phyloP scores from a whole-genome alignment of 2,329 filamentous ascomycete species.

The Trichoderma afroharzianum region DNA sequence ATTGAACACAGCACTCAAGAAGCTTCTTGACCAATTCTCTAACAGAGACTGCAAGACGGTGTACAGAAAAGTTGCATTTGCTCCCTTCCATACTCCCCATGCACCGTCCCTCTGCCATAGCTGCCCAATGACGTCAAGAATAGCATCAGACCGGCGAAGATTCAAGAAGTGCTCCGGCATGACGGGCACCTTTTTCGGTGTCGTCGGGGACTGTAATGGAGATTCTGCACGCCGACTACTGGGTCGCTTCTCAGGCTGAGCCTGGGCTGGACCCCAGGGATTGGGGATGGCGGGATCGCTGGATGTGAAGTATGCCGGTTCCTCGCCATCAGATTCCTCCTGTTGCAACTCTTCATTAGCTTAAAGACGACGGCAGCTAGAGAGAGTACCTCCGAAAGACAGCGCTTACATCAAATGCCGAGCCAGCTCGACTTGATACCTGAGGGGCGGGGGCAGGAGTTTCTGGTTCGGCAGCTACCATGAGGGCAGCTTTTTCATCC shows the following conservation, averaged over 20 bases:
- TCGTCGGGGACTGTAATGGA: slow-evolving; percentile 28
- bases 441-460: slow-evolving; percentile 25
- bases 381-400: background rate
- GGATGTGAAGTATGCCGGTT: slow-evolving; percentile 81
- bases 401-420: slow-evolving; percentile 35
- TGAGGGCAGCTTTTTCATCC: slow-evolving; percentile 41
- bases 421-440: slow-evolving; percentile 32
- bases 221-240: slow-evolving; percentile 30
- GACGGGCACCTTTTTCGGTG: slow-evolving; percentile 31
- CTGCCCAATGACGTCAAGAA: slow-evolving; percentile 81
- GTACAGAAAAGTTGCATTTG: slow-evolving; percentile 91
- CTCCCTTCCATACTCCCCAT: slow-evolving; percentile 91
- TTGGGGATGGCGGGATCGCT: slow-evolving; percentile 54
- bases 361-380: background rate
- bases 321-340: slow-evolving; percentile 69
- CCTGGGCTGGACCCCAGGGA: slow-evolving; percentile 30
- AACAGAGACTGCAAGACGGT: slow-evolving; percentile 79
- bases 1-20: slow-evolving; percentile 86
- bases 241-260: slow-evolving; percentile 25
- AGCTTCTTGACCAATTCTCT: slow-evolving; percentile 87
- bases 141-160: slow-evolving; percentile 71
- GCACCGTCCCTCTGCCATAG: slow-evolving; percentile 86
- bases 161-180: slow-evolving; percentile 57
- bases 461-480: slow-evolving; percentile 25
- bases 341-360: slow-evolving; percentile 19